phyloP scores from a whole-genome alignment of 345 rosid genomes.

The Cardiospermum halicacabum region DNA sequence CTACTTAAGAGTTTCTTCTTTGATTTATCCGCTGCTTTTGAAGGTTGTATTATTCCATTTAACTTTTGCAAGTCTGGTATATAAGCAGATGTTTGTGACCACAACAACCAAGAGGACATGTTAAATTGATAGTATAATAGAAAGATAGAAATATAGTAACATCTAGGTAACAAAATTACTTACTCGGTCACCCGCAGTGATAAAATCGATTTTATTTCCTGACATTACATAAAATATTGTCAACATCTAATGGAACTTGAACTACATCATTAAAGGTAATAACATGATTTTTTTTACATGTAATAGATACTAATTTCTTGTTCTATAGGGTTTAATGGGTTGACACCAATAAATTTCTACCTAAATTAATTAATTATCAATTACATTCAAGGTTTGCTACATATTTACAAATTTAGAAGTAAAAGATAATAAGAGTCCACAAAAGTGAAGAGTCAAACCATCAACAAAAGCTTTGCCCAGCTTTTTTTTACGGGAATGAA shows the following conservation, averaged over 20 bases:
- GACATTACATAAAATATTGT: slow-evolving; percentile 37
- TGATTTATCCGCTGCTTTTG: slow-evolving; percentile 39
- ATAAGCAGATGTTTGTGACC: slow-evolving; percentile 74
- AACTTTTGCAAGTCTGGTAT: slow-evolving; percentile 89
- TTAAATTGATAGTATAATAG: background rate
- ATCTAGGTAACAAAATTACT: slow-evolving; percentile 22
- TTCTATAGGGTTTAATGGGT: background rate
- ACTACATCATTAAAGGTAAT: background rate
- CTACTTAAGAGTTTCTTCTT: slow-evolving; percentile 33
- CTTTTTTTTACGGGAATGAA: slow-evolving; percentile 93
- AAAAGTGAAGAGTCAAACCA: slow-evolving; percentile 57
- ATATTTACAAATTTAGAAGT: too few relatives aligned
- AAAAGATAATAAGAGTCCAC: slow-evolving; percentile 5
- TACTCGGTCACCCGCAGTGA: slow-evolving; percentile 88
- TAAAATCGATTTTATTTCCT: slow-evolving; percentile 85
- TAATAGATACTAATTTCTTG: too few relatives aligned
- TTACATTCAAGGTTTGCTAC: background rate
- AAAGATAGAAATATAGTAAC: background rate
- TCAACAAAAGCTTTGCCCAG: slow-evolving; percentile 86
- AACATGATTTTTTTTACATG: too few relatives aligned
- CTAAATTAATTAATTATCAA: background rate
- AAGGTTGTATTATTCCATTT: slow-evolving; percentile 40
- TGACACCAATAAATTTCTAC: background rate
- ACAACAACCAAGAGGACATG: slow-evolving; percentile 6
- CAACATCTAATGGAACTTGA: too few relatives aligned